Conservation (phyloP, 2,329 filamentous ascomycete genomes). For the Trichoderma breve region DNA sequence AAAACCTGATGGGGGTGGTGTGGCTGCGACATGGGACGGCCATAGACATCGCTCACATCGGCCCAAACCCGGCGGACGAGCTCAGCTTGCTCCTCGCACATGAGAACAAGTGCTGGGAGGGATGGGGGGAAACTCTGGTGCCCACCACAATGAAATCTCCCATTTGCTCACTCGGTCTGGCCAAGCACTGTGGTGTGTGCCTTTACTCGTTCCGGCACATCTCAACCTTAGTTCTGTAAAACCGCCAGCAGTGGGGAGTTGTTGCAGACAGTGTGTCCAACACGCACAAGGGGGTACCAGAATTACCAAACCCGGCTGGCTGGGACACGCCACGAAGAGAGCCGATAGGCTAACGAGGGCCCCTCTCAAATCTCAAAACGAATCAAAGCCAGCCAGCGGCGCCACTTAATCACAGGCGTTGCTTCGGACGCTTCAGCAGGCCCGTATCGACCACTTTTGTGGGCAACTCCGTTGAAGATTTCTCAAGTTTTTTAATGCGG, state of each 20-base stretch:
- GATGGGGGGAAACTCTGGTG: neutral
- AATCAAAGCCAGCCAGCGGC: neutral
- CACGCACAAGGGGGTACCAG: neutral
- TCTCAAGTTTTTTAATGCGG: neutral
- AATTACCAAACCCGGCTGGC: conserved; percentile 7
- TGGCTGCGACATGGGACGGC: neutral
- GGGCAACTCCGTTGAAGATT: neutral
- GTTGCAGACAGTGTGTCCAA: neutral
- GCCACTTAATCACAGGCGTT: conserved; percentile 10
- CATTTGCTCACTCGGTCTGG: neutral
- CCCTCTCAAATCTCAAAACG: neutral
- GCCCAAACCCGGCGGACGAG: neutral
- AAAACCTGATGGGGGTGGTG: conserved; percentile 4
- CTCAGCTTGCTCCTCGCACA: neutral
- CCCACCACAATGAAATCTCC: conserved; percentile 7
- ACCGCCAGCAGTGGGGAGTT: neutral
- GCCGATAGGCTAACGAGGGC: neutral
- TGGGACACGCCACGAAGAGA: conserved; percentile 3
- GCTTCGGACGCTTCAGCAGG: neutral
- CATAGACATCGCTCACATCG: neutral
- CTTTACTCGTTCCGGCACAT: conserved; percentile 13
- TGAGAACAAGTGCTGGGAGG: neutral
- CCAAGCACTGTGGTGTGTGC: neutral
- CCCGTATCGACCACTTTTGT: neutral
- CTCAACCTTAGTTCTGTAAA: neutral